Percentiles rank a stretch among this genome's conserved stretches.
Evolutionary conservation across 2,329 filamentous ascomycete genomes (phyloP).

Genomic region (Arachnomyces sp.): DNA sequence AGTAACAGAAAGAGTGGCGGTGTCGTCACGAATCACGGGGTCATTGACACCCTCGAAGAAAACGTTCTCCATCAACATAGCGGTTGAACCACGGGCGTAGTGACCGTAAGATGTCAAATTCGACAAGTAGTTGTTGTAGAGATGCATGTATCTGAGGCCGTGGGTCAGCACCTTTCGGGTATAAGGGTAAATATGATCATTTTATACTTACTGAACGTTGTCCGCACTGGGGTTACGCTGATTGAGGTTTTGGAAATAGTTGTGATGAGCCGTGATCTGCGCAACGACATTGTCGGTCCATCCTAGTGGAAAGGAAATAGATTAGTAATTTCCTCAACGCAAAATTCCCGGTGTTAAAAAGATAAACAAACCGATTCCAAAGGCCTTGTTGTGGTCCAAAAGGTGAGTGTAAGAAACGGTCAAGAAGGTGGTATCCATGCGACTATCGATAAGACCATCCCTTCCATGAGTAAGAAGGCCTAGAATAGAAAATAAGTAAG

Average conservation of each 20-base stretch:
- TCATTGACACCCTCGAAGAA: conserved; percentile 1
- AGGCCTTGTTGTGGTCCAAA: conserved; percentile 1
- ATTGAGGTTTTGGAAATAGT: conserved; percentile 2
- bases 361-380: conserved; percentile 1
- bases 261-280: background rate
- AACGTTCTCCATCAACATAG: conserved; percentile 3
- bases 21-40: background rate
- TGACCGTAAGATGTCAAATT: conserved; percentile 1
- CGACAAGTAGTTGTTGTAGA: conserved; percentile 4
- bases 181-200: no score
- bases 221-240: conserved; percentile 3
- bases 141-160: background rate
- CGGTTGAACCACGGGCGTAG: conserved; percentile 1
- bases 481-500: background rate
- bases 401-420: conserved; percentile 1
- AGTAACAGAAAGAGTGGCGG: background rate
- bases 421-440: conserved; percentile 2
- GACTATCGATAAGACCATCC: conserved; percentile 3
- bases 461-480: background rate
- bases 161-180: no score
- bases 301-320: background rate
- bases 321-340: background rate
- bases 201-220: conserved; percentile 1
- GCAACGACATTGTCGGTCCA: conserved; percentile 3
- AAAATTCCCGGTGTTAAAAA: background rate